Evolutionary conservation across 2,329 filamentous ascomycete species (phyloP).

Genomic region (Gaeumannomyces sp.): DNA sequence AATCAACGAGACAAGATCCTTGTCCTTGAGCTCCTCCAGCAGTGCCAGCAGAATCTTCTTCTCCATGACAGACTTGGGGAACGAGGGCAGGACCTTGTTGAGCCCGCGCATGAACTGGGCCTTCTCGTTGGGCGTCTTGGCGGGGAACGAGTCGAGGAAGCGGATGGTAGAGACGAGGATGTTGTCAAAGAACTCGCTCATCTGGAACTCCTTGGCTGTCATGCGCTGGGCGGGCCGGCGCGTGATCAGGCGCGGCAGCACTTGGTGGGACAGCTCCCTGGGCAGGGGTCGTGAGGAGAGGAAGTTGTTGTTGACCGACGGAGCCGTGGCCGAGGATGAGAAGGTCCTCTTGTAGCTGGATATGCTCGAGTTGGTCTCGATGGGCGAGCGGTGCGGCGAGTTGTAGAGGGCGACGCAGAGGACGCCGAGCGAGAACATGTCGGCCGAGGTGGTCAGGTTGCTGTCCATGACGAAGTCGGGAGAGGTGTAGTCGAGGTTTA

Average conservation of each 20-base stretch:
- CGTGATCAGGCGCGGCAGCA: conserved; percentile 81
- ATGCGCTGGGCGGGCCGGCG: conserved; percentile 80
- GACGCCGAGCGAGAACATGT: conserved; percentile 91
- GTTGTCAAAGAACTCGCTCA: conserved; percentile 95
- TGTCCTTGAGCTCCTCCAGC: conserved; percentile 90
- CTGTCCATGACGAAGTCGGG: conserved; percentile 93
- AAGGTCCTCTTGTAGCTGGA: conserved; percentile 84
- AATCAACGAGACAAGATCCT: conserved; percentile 76
- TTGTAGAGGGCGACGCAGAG: conserved; percentile 89
- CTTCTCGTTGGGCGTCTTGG: conserved; percentile 89
- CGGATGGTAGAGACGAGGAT: conserved; percentile 93
- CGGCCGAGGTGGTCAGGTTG: conserved; percentile 74
- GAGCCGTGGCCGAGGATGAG: conserved; percentile 69
- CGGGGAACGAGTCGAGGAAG: conserved; percentile 84
- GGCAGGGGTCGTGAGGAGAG: conserved; percentile 74
- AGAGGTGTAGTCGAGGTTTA: conserved; percentile 88
- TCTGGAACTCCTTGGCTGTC: conserved; percentile 84
- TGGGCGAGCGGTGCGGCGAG: conserved; percentile 80
- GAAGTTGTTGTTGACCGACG: conserved; percentile 77
- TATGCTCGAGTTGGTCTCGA: conserved; percentile 74
- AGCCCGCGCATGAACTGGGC: conserved; percentile 85
- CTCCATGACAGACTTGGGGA: conserved; percentile 88
- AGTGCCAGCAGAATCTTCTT: conserved; percentile 88
- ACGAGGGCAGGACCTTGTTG: conserved; percentile 80
- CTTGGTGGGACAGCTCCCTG: conserved; percentile 65